Evolutionary conservation across 805 yeast genomes (phyloP), one percentile per base, ranked within the genome.

Genomic region (Hanseniaspora lachancei): DNA sequence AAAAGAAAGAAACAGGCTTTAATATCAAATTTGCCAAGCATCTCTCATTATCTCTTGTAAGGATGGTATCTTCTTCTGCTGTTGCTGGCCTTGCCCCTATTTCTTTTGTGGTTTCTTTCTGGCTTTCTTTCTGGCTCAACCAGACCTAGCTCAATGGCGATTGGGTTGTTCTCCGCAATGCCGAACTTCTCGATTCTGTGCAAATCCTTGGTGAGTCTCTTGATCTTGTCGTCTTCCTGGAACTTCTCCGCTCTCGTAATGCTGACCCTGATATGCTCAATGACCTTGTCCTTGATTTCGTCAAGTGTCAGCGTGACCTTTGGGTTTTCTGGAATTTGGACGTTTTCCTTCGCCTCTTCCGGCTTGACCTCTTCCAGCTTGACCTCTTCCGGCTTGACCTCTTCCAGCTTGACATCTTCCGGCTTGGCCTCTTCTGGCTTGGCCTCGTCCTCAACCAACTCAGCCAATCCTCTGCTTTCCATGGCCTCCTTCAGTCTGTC

Each of bases 231-330:
- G 40, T 73, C 73, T 27, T 78, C 76, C 15, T 71, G 70, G 62
- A 89, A 89, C 67, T 86, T 86, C 64, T 79, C 78, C 18, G 89
- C 84, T 63, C 97, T 77, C 50, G 72, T 73, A 56, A 88, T 75
- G 65, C 84, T 84, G 63, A 79, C 80, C 57, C 74, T 77, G 62
- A 89, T 72, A 51, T 82, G 76, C 23, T 79, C 86, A 55, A 86
- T 70, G 0, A 89, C 89, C 58, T 77, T 73, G 42, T 76, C 76
- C 63, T 83, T 83, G 61, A 84, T 76, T 63, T 84, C 89, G 60
- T 86, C 95, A 8, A 84, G 80, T 2, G 82, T 70, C 61, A 79
- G 67, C 34, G 32, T 49, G 39, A 39, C 40, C 10, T 24, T 43
- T n/a, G 49, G 39, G 32, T 10, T 48, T 23, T 34, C 59, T 12